Evolutionary conservation across 441 rosid species (phyloP).

Genomic region (Dalechampia spathulata): DNA sequence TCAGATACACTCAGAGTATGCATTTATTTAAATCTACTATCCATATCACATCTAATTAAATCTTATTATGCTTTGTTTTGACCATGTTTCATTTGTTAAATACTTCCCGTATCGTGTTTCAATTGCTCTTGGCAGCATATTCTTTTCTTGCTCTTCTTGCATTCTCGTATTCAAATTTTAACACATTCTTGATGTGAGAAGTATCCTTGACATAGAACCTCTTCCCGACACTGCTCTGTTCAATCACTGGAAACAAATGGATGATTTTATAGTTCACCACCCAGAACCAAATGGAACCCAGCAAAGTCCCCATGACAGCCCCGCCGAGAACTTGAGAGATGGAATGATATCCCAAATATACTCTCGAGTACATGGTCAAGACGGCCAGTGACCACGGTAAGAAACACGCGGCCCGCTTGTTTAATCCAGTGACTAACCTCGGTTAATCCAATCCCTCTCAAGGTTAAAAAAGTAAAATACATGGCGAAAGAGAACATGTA

Average conservation of each 20-base stretch:
- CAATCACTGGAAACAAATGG: constrained; percentile 56
- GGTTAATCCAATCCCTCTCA: constrained; percentile 51
- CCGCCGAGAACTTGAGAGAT: constrained; percentile 82
- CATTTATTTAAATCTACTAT: no score
- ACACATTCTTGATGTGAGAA: constrained; percentile 73
- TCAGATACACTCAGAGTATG: no score
- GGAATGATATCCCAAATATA: constrained; percentile 83
- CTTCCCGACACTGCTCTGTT: constrained; percentile 70
- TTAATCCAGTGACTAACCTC: constrained; percentile 36
- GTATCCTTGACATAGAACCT: constrained; percentile 77
- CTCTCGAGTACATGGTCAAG: constrained; percentile 82
- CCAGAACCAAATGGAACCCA: constrained; percentile 78
- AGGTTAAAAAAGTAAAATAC: constrained; percentile 46
- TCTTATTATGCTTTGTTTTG: no score
- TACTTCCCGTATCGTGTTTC: constrained; percentile 8
- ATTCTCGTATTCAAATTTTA: constrained; percentile 88
- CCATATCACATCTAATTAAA: no score
- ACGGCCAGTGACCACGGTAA: constrained; percentile 59
- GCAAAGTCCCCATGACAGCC: constrained; percentile 49
- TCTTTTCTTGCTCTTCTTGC: constrained; percentile 68
- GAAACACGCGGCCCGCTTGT: constrained; percentile 32
- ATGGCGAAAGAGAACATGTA: constrained; percentile 86
- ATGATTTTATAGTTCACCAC: constrained; percentile 47
- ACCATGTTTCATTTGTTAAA: no score
- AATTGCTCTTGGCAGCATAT: constrained; percentile 39